Evolutionary conservation across 345 rosid genomes (phyloP).

Genomic region (Barbarea vulgaris): DNA sequence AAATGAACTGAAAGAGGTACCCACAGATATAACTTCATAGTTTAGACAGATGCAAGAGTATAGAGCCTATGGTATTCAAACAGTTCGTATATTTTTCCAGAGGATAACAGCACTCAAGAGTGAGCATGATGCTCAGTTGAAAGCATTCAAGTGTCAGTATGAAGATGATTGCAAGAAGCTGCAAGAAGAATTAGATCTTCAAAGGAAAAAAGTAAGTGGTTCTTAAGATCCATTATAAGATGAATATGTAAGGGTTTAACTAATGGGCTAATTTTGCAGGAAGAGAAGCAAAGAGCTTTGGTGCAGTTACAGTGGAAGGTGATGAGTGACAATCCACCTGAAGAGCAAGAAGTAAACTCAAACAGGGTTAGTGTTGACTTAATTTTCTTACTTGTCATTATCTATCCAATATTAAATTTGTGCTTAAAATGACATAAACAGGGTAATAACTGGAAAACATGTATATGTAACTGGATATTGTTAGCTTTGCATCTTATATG

Average conservation of each 20-base stretch:
- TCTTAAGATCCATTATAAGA: background rate
- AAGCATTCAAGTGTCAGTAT: conserved; percentile 25
- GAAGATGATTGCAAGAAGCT: conserved; percentile 21
- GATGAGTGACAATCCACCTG: conserved; percentile 21
- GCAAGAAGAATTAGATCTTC: conserved; percentile 22
- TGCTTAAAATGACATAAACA: background rate
- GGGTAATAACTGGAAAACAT: background rate
- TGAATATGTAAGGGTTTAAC: background rate
- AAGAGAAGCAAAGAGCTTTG: conserved; percentile 19
- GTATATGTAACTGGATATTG: background rate
- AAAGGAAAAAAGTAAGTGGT: conserved; percentile 18
- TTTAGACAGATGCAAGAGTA: conserved; percentile 5
- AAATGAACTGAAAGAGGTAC: conserved; percentile 45
- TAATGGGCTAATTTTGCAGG: conserved; percentile 1
- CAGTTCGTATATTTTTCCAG: background rate
- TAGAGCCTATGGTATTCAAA: conserved; percentile 5
- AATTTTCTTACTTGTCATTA: background rate
- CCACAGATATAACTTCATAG: background rate
- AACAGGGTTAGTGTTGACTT: conserved; percentile 1
- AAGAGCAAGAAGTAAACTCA: conserved; percentile 26
- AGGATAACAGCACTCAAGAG: conserved; percentile 15
- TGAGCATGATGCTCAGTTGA: conserved; percentile 22
- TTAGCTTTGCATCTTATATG: background rate
- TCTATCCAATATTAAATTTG: background rate
- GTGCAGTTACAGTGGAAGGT: conserved; percentile 27